These are phyloP conservation scores for Dioscorea zingiberensis DNA, from an alignment of 106 monocot genomes.

Conservation along the genomic window DNA sequence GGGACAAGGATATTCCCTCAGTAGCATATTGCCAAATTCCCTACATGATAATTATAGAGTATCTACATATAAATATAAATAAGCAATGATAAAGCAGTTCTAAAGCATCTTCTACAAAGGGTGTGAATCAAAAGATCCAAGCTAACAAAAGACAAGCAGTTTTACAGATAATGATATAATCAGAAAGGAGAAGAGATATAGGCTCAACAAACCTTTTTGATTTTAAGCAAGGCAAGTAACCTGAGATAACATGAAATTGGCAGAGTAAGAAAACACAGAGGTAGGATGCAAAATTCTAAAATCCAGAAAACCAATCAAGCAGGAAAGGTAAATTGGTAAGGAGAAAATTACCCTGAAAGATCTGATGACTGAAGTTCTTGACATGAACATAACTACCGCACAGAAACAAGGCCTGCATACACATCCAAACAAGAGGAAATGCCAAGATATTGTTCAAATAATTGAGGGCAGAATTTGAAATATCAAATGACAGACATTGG, in stretches of 20 bases:
- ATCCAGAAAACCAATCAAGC: not conserved
- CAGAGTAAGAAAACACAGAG: not conserved
- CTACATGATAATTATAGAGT: slow-evolving; percentile 23
- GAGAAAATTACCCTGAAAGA: slow-evolving; percentile 32
- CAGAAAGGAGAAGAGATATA: not conserved
- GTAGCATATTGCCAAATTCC: slow-evolving; percentile 25
- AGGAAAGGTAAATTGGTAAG: not conserved
- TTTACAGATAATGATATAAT: not conserved
- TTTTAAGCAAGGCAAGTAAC: slow-evolving; percentile 10
- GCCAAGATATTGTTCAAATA: too few relatives aligned
- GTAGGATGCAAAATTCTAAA: not conserved
- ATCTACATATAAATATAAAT: not conserved
- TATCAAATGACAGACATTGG: too few relatives aligned
- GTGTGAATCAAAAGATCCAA: too few relatives aligned
- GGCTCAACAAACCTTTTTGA: slow-evolving; percentile 22
- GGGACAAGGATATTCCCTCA: slow-evolving; percentile 35
- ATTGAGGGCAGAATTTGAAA: too few relatives aligned
- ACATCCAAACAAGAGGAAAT: too few relatives aligned
- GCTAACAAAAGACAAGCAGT: not conserved
- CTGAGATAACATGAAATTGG: slow-evolving; percentile 14
- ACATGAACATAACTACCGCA: slow-evolving; percentile 33
- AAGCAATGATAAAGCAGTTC: not conserved
- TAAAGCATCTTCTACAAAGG: not conserved
- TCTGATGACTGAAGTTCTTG: slow-evolving; percentile 38
- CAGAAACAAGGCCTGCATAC: slow-evolving; percentile 27